A percentile compares a stretch with the other conserved stretches of the same genome.
Conservation (phyloP, 1,284 basidiomycete genomes). For the Ustilago crameri region DNA sequence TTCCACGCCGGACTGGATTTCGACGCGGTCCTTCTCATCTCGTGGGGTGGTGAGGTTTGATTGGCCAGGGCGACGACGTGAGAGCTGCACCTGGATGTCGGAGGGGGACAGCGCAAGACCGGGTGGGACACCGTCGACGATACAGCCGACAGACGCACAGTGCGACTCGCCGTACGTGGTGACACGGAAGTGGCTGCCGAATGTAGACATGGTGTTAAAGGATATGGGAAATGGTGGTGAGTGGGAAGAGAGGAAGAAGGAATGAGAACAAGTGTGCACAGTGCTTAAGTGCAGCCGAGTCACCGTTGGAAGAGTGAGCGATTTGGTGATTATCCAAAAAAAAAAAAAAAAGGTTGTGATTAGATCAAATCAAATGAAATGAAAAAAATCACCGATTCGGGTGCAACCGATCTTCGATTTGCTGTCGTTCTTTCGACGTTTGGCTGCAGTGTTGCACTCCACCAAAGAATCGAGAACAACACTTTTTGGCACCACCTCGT, state of each 20-base stretch:
- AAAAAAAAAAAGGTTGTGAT: too few species aligned
- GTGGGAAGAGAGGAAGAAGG: constrained; percentile 1
- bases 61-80: constrained; percentile 91
- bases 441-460: not conserved
- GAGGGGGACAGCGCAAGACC: constrained; percentile 82
- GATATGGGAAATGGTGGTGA: not conserved
- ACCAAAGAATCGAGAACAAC: not conserved
- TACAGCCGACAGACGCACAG: constrained; percentile 94
- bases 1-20: constrained; percentile 93
- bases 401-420: not conserved
- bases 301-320: too few species aligned
- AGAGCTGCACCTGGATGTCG: constrained; percentile 93
- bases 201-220: constrained; percentile 81
- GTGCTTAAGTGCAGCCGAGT: too few species aligned
- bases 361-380: too few species aligned
- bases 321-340: too few species aligned
- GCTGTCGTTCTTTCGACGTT: not conserved
- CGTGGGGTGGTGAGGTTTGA: constrained; percentile 91
- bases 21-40: constrained; percentile 95
- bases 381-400: not conserved
- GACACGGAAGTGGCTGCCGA: constrained; percentile 88
- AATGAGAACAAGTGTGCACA: not conserved
- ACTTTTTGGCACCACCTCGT: not conserved
- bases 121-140: constrained; percentile 96
- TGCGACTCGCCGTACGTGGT: constrained; percentile 99